phyloP scores from a whole-genome alignment of 1,284 basidiomycete species.

The Moesziomyces aphidis region DNA sequence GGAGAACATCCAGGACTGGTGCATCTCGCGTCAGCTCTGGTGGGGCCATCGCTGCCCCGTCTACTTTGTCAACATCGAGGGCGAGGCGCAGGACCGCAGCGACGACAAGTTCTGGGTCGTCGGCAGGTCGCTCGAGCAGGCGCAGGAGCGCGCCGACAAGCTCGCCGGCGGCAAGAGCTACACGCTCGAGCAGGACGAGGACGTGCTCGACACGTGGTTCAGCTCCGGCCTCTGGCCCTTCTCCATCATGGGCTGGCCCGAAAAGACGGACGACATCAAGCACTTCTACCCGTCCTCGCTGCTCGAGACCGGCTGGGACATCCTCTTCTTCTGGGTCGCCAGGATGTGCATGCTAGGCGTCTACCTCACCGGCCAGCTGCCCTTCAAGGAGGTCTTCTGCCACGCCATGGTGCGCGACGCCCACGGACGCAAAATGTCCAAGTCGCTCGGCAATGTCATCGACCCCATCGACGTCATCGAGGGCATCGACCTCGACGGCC shows the following conservation, averaged over 20 bases:
- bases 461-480: constrained; percentile 97
- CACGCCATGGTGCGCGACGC: constrained; percentile 99
- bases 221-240: constrained; percentile 98
- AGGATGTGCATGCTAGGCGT: constrained; percentile 96
- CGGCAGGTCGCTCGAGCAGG: constrained; percentile 83
- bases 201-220: constrained; percentile 99
- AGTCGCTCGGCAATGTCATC: constrained; percentile 97
- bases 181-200: constrained; percentile 91
- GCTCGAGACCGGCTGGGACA: constrained; percentile 99
- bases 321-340: constrained; percentile 99
- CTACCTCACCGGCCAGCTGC: constrained; percentile 88
- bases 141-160: constrained; percentile 79
- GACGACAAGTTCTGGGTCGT: constrained; percentile 78
- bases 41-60: constrained; percentile 98
- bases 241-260: constrained; percentile 97
- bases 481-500: constrained; percentile 82
- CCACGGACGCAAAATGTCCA: constrained; percentile 98
- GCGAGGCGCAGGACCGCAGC: constrained; percentile 75
- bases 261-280: constrained; percentile 69
- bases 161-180: constrained; percentile 79
- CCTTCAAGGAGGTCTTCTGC: constrained; percentile 97
- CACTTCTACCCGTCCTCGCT: constrained; percentile 88
- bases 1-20: constrained; percentile 98
- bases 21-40: constrained; percentile 98
- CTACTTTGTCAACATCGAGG: constrained; percentile 90